Conservation (phyloP, 805 yeast species). For the Teunomyces kruisii region DNA sequence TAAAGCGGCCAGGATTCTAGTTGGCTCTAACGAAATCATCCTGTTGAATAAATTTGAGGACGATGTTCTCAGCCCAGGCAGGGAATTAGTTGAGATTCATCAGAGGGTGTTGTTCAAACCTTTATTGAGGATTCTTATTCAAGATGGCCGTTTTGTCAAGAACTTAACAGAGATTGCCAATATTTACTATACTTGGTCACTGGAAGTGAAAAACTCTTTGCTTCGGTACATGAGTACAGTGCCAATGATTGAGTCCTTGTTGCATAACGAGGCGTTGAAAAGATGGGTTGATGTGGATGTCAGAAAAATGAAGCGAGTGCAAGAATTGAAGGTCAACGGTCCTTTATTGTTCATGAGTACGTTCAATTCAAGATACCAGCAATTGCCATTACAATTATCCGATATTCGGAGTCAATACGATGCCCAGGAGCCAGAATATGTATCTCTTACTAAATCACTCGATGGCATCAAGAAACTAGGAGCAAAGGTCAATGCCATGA, state of each 20-base stretch:
- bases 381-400: conserved; percentile 60
- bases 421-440: conserved; percentile 49
- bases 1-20: conserved; percentile 24
- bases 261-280: conserved; percentile 51
- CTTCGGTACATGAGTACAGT: conserved; percentile 58
- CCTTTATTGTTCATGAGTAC: conserved; percentile 40
- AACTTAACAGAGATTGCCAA: conserved; percentile 53
- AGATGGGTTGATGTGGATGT: conserved; percentile 57
- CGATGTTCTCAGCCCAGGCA: conserved; percentile 58
- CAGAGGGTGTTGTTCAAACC: conserved; percentile 55
- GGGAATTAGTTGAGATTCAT: conserved; percentile 56
- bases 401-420: conserved; percentile 52
- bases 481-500: conserved; percentile 57
- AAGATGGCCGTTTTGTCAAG: conserved; percentile 66
- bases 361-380: conserved; percentile 43
- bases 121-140: conserved; percentile 52
- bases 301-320: conserved; percentile 51
- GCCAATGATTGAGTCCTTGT: conserved; percentile 59
- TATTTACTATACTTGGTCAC: conserved; percentile 64
- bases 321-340: conserved; percentile 42
- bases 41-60: conserved; percentile 51
- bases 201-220: conserved; percentile 53
- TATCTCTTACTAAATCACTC: conserved; percentile 51
- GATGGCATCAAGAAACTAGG: conserved; percentile 56
- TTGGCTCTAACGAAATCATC: conserved; percentile 19